Evolutionary conservation across 108 stramenopile species (phyloP), one percentile per base, ranked within the genome.

Genomic region (Fragilaria radians): DNA sequence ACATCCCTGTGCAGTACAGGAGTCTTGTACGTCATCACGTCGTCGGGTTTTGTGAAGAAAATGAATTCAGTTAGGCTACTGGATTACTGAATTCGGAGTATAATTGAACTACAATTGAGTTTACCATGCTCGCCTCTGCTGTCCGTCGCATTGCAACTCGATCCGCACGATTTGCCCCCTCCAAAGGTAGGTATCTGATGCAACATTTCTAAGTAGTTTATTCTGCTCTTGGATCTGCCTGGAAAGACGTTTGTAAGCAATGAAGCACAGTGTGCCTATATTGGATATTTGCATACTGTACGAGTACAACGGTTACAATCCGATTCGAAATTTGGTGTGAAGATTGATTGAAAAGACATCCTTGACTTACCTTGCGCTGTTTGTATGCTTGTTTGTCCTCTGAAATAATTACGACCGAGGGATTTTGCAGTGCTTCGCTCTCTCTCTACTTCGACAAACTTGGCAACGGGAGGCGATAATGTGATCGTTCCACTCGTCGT

Each of bases 401-500:
- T 42, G 36, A 42, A 7, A 42, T 7, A 11, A 42, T n/a, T n/a
- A n/a, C n/a, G n/a, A n/a, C n/a, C n/a, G n/a, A 42, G 36, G 36
- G 14, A 11, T 14, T 11, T 11, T 42, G 36, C 36, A 11, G 36
- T 11, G 14, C 36, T 42, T 14, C 7, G 11, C 36, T 42, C 36
- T 14, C 14, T 42, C 36, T 42, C 36, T 7, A 42, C 36, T 42
- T 14, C 72, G 32, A 64, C 68, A 17, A 19, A 70, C 54, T 63
- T 72, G 36, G 46, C 85, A 56, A 53, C 71, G 32, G 61, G 69
- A 21, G 90, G 86, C 17, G 87, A 86, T 45, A 88, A 92, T 58
- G 88, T 95, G n/a, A 74, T 95, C 24, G 90, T 95, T 28, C 89
- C 89, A 27, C 72, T 91, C 71, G 82, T 95, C 62, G 83, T 86